Percentiles rank a stretch among this genome's conserved stretches.
These are phyloP conservation scores for Penicillium sumatraense DNA, from an alignment of 2,329 filamentous ascomycete species.

Conservation along the genomic window DNA sequence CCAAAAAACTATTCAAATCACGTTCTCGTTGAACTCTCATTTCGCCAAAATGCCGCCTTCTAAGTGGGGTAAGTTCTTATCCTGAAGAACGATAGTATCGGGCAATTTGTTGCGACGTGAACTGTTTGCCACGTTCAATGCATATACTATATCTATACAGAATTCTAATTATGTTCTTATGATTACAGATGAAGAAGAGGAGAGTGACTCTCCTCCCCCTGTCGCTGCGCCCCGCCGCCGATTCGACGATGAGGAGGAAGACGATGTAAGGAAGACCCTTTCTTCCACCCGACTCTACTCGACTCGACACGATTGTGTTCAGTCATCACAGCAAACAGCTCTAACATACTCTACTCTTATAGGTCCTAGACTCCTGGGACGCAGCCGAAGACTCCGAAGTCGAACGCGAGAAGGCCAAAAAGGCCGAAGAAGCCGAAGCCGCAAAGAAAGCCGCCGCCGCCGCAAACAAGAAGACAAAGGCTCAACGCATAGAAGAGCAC, in stretches of 20 bases:
- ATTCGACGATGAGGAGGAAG: slow-evolving; percentile 90
- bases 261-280: slow-evolving; percentile 80
- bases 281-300: not conserved
- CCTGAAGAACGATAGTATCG: too few species aligned
- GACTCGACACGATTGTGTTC: not conserved
- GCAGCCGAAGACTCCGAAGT: slow-evolving; percentile 95
- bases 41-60: slow-evolving; percentile 49
- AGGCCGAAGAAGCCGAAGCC: slow-evolving; percentile 81
- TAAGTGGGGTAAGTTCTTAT: slow-evolving; percentile 53
- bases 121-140: not conserved
- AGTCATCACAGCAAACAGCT: not conserved
- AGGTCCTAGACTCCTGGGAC: slow-evolving; percentile 97
- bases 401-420: slow-evolving; percentile 92
- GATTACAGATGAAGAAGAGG: slow-evolving; percentile 46
- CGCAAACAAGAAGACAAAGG: slow-evolving; percentile 87
- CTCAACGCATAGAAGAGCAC: slow-evolving; percentile 82
- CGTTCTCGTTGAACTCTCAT: slow-evolving; percentile 13
- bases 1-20: too few species aligned
- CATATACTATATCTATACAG: too few species aligned
- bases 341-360: not conserved
- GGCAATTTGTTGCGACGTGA: not conserved
- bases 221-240: slow-evolving; percentile 62
- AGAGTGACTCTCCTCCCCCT: slow-evolving; percentile 53
- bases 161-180: slow-evolving; percentile 2
- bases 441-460: slow-evolving; percentile 88